Base-by-base conservation (phyloP, 257 asterid genomes). In the Scutellaria barbata region DNA sequence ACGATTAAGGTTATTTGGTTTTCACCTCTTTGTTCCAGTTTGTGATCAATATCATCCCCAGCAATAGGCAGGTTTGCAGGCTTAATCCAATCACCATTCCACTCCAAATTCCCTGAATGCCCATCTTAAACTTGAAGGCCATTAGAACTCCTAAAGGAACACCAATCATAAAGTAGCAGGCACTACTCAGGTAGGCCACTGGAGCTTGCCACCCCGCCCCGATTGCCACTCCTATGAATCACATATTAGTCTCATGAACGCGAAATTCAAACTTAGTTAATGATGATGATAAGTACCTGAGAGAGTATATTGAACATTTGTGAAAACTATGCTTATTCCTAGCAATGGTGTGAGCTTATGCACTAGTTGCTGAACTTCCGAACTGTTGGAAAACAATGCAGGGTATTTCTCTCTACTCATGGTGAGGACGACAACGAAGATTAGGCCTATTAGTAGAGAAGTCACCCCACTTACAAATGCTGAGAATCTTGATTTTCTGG, bases 191-290 rank as follows among this genome's bases (percentile, higher is more conserved):
- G 75, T 58, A 83, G 17, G 85, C 87, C 16, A 83, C 85, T 1
- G 63, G 68, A 22, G 74, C 74, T 77, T 85, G 90, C 90, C 90
- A 86, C 61, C 90, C 90, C 1, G 90, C 90, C 63, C 90, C 90
- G 17, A 81, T 80, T 3, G 87, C 87, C 46, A 80, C 87, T 6
- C 90, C 90, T 83, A 58, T 43, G 35, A 71, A 40, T 40, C 13
- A 10, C 56, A 7, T 25, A 10, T 39, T 35, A 40, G 40, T 63
- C 4, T 56, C 18, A 30, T 30, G 35, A 30, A 30, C 5, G 35
- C 35, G 35, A 30, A 30, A 30, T 30, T 30, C 35, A 30, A 30
- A 4, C 35, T 30, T 2, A 30, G 35, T 30, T 2, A 30, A 30
- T 2, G 35, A 30, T 30, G 35, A 30, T 30, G 35, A 30, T 30